phyloP scores from a whole-genome alignment of 345 rosid genomes.

The Clausena lansium region DNA sequence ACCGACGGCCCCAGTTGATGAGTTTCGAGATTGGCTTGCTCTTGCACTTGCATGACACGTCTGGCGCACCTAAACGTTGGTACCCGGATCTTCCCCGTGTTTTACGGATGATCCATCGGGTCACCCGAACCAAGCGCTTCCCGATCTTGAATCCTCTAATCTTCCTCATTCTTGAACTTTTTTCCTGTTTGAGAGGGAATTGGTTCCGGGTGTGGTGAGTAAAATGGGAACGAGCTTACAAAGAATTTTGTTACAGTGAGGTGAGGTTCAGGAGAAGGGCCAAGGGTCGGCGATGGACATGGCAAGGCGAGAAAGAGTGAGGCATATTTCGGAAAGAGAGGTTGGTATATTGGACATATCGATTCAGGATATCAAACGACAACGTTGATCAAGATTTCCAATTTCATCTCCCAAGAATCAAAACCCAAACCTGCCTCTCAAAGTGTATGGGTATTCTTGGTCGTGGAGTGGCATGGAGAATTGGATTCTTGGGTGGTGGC shows the following conservation, averaged over 20 bases:
- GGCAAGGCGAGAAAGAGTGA: slow-evolving; percentile 34
- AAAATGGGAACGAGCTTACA: not conserved
- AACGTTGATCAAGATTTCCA: not conserved
- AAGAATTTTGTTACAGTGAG: not conserved
- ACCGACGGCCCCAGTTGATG: slow-evolving; percentile 57
- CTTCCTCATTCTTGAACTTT: slow-evolving; percentile 31
- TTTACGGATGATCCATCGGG: slow-evolving; percentile 48
- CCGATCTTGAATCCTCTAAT: slow-evolving; percentile 65
- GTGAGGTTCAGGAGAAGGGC: slow-evolving; percentile 44
- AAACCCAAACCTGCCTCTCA: not conserved
- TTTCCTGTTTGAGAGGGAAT: not conserved
- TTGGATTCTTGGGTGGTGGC: not conserved
- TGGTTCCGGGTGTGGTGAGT: not conserved
- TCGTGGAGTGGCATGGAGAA: not conserved
- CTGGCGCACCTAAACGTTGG: slow-evolving; percentile 20
- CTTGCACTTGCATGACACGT: slow-evolving; percentile 22
- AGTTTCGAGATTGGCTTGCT: slow-evolving; percentile 46
- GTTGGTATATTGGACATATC: slow-evolving; percentile 47
- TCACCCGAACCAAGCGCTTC: slow-evolving; percentile 45
- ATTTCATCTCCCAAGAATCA: not conserved
- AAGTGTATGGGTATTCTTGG: not conserved
- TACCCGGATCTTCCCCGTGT: slow-evolving; percentile 31
- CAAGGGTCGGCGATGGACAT: slow-evolving; percentile 58
- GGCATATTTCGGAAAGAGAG: slow-evolving; percentile 47
- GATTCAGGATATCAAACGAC: not conserved